A percentile compares a stretch with the other conserved stretches of the same genome.
Evolutionary conservation across 805 yeast species (phyloP).

Genomic region (Alloascoidea hylecoeti): DNA sequence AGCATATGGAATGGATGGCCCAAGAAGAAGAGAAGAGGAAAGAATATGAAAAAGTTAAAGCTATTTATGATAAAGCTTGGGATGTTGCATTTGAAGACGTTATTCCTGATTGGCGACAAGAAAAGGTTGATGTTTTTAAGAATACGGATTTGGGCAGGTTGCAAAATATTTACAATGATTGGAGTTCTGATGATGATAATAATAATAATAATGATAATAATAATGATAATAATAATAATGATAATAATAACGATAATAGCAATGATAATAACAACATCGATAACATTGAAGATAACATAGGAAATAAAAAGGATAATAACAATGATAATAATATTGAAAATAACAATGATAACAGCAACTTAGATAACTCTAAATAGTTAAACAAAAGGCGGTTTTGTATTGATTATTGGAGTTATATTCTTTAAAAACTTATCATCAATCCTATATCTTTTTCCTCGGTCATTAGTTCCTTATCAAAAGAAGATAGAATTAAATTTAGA

Average conservation of each 20-base stretch:
- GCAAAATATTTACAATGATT: conserved; percentile 3
- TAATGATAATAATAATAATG: conserved; percentile 9
- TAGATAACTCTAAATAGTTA: too few species aligned
- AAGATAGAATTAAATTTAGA: too few species aligned
- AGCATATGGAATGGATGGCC: conserved; percentile 78
- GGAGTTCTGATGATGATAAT: conserved; percentile 4
- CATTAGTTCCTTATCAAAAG: too few species aligned
- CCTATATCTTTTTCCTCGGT: too few species aligned
- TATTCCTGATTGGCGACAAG: conserved; percentile 57
- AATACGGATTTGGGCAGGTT: conserved; percentile 40
- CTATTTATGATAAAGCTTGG: conserved; percentile 61
- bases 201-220: conserved; percentile 9
- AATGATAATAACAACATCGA: too few species aligned
- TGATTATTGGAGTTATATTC: too few species aligned
- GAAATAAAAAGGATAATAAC: too few species aligned
- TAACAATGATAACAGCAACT: too few species aligned
- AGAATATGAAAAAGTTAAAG: conserved; percentile 48
- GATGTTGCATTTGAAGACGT: conserved; percentile 68
- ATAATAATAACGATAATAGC: conserved; percentile 2
- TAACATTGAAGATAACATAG: too few species aligned
- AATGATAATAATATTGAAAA: too few species aligned
- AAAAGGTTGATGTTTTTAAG: conserved; percentile 55
- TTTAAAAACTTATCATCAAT: too few species aligned
- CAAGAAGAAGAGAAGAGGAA: conserved; percentile 55
- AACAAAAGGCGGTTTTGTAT: too few species aligned